Evolutionary conservation across 768 basidiomycete genomes (phyloP).

Genomic region (Kwoniella sp.): DNA sequence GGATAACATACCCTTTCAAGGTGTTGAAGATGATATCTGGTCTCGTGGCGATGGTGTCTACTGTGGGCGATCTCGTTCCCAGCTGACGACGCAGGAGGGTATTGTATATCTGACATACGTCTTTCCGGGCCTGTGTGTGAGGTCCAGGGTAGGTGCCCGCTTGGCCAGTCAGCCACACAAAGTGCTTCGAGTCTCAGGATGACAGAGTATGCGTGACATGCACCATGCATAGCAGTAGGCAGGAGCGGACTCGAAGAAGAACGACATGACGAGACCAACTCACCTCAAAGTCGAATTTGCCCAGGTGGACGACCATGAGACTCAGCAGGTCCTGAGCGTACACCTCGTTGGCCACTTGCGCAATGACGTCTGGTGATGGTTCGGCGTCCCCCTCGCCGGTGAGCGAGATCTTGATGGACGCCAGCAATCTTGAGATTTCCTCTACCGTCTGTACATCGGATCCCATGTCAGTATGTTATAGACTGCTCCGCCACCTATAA

Average conservation of each 20-base stretch:
- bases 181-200: no score
- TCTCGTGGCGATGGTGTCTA: conserved; percentile 82
- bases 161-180: neutral
- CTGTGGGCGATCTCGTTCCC: conserved; percentile 90
- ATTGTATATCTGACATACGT: conserved; percentile 60
- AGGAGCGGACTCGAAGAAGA: no score
- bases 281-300: conserved; percentile 90
- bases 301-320: conserved; percentile 76
- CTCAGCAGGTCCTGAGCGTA: conserved; percentile 87
- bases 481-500: no score
- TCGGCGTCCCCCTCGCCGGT: conserved; percentile 40
- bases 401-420: conserved; percentile 31
- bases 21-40: conserved; percentile 77
- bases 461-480: neutral
- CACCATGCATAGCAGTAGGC: no score
- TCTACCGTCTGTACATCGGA: conserved; percentile 32
- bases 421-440: conserved; percentile 38
- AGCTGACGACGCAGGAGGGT: conserved; percentile 72
- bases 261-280: conserved; percentile 8
- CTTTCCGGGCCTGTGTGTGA: conserved; percentile 58
- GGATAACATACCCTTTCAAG: conserved; percentile 63
- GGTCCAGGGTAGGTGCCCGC: neutral
- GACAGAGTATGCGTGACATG: no score
- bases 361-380: conserved; percentile 79
- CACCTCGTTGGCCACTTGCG: conserved; percentile 93